Base-by-base conservation (phyloP, 305 asterid genomes). In the Rubia peregrina region DNA sequence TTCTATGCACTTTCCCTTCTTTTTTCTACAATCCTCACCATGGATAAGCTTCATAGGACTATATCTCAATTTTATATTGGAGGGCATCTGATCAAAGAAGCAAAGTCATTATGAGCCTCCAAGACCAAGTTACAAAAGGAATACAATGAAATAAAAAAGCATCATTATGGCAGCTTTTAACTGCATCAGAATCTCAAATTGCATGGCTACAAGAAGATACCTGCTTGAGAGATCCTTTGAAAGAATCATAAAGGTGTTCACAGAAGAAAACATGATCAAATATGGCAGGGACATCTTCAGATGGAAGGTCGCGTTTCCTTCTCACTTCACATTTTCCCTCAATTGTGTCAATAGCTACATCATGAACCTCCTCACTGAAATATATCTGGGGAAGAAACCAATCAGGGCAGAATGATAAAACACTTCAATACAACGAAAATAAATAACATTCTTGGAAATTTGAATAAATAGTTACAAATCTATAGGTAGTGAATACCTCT, bases 271-370 rank as follows among this genome's bases (percentile, higher is more conserved):
- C 84, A 80, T 94, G 95, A 71, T 94, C 93, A 77, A 73, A 80
- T 57, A 82, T 81, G 41, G 70, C 77, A 78, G 88, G 87, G 81
- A 77, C 88, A 69, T 89, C 93, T 70, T 73, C 89, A 67, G 86
- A 81, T 67, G 87, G 87, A 74, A 91, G 79, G 72, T 91, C 97
- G 74, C 80, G 85, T 90, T 80, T 88, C 83, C 77, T 91, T 76
- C 92, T 79, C 73, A 94, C 86, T 83, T 87, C 96, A 79, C 97
- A 94, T 82, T 83, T 89, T 57, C 99, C 96, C 76, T 88, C 88
- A 75, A 94, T 83, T 68, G 71, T 56, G 66, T 82, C 87, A 66
- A 89, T 73, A 10, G 94, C 82, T 74, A 30, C 1, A 30, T 30
- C 36, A 30, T 30, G 36, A 30, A 30, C 96, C 95, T 94, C 96